Evolutionary conservation across 2,329 filamentous ascomycete genomes (phyloP), one percentile per base, ranked within the genome.

Genomic region (Diaporthe capsici): DNA sequence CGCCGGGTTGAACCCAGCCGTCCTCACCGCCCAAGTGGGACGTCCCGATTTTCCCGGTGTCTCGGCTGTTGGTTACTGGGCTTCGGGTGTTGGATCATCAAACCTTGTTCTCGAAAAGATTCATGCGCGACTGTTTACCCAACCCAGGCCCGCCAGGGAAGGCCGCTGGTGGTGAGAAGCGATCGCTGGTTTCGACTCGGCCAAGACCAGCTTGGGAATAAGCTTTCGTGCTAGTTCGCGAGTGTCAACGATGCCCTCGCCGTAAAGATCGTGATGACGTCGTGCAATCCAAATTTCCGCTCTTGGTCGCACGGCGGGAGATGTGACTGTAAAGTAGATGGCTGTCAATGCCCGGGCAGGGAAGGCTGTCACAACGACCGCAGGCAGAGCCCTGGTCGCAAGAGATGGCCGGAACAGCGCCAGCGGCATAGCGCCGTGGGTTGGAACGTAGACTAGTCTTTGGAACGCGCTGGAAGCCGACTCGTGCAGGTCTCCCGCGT

Each of bases 21-120:
- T 39, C 28, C 55, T 72, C 75, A 76, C 75, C 75, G 75, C 75
- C 75, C 67, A 28, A 63, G 60, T 61, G 49, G 34, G 70, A 76
- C 37, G 25, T 42, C 37, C 60, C 55, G 65, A 67, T 55, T 68
- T 51, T 28, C 49, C 28, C 49, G 39, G 65, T 68, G 72, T 74
- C 60, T 71, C 72, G 58, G 73, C 60, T 71, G 55, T 74, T 57
- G 67, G 49, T 51, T 44, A 37, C 49, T 74, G 44, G 53, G 72
- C 60, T 37, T 68, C 55, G 58, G 72, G 49, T 65, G 57, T 70
- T 67, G 57, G 67, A 65, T 57, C 31, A 75, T 75, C 51, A 49
- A 75, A 67, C 51, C 37, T 63, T 42, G 39, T 47, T 51, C 58
- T 51, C 20, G 31, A 25, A 60, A 47, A 44, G 28, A 67, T 60